Base-by-base conservation (phyloP, 2,329 filamentous ascomycete genomes). In the Talaromyces rugulosus region DNA sequence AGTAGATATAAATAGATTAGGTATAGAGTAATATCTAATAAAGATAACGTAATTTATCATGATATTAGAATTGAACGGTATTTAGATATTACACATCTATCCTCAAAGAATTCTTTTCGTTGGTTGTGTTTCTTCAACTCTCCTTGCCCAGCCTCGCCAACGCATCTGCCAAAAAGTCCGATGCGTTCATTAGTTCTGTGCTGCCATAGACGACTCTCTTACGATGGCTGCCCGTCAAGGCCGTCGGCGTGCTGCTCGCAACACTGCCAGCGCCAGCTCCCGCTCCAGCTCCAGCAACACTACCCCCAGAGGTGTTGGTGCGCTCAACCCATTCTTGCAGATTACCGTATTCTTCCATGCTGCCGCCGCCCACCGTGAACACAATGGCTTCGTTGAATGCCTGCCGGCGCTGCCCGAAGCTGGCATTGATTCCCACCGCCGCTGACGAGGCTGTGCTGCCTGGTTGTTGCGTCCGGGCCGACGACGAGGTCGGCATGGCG, bases 281-380 rank as follows among this genome's bases (percentile, higher is more conserved):
- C 3, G 73, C 69, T 4, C 69, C 71, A 5, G 71, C 68, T n/a
- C 70, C 68, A 33, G 77, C 78, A 50, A 80, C 81, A 40, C 77
- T 77, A 14, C 86, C 86, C 55, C 83, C 82, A 55, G 74, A 76
- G 47, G 80, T 80, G 57, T 78, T 83, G 4, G 91, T 92, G 66
- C 94, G 84, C 74, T 86, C 87, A 5, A 94, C 92, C 95, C 95
- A 99, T 72, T 98, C 95, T 74, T 96, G 92, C 73, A 99, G 75
- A 76, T 99, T 99, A 23, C 93, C 94, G 74, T 98, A 99, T 75
- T 99, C 95, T 69, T 99, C 95, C 91, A 99, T 98, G 73, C 92
- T 97, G 50, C 95, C 95, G 54, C 96, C 95, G 4, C 95, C 95
- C 3, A 96, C 92, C 0, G 91, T 94, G 72, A 97, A 96, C n/a